Conservation (phyloP, 176 grass and related monocot species). For the Oryza glumipatula region DNA sequence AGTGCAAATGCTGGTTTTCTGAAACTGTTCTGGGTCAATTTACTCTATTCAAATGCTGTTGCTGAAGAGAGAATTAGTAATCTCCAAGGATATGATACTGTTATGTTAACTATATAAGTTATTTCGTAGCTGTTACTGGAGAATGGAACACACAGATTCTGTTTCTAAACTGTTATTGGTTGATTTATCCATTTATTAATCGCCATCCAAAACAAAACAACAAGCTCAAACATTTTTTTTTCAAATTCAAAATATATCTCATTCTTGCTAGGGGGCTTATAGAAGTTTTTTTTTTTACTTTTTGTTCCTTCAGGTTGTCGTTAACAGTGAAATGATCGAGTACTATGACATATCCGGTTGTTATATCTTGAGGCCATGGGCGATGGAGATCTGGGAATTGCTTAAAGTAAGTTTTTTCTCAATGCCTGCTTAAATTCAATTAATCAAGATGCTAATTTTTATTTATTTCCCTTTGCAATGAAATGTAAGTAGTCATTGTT, state of each 20-base stretch:
- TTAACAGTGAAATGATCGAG: conserved; percentile 95
- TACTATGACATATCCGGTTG: conserved; percentile 99
- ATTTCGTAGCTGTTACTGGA: neutral
- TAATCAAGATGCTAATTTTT: neutral
- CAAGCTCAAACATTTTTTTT: neutral
- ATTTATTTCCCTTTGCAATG: neutral
- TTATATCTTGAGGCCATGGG: conserved; percentile 89
- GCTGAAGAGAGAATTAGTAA: neutral
- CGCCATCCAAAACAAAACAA: neutral
- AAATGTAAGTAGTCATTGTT: conserved; percentile 5
- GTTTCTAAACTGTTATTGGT: neutral
- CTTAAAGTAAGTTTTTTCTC: conserved; percentile 59
- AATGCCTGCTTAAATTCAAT: neutral
- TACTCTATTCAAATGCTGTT: neutral
- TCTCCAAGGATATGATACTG: too few relatives aligned
- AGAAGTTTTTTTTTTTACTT: neutral
- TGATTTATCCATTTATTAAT: neutral
- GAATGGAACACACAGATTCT: neutral
- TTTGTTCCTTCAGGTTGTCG: conserved; percentile 68
- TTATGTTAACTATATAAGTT: neutral
- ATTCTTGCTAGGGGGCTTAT: neutral
- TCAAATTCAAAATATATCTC: neutral
- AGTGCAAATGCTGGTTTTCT: neutral
- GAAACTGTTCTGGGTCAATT: neutral
- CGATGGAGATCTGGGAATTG: conserved; percentile 87